phyloP scores from a whole-genome alignment of 352 stramenopile species.

The Phytopythium chamaehyphon region DNA sequence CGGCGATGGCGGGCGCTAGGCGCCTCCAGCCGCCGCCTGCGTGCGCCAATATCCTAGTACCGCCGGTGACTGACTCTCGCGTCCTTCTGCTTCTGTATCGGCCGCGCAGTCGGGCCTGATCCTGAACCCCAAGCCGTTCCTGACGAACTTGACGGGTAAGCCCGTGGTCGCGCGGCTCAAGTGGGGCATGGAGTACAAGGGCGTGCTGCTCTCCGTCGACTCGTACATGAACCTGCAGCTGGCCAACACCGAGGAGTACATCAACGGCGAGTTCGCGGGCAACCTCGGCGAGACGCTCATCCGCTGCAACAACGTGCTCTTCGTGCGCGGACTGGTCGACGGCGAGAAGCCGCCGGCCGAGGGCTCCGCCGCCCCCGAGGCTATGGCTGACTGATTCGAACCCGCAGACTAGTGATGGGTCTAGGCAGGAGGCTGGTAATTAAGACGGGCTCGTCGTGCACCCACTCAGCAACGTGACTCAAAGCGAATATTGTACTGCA shows the following conservation, averaged over 20 bases:
- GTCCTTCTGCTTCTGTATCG: conserved; percentile 2
- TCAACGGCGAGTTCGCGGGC: conserved; percentile 96
- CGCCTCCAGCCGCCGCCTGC: no score
- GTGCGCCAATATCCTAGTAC: conserved; percentile 2
- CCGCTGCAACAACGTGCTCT: conserved; percentile 99
- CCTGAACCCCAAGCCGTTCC: conserved; percentile 95
- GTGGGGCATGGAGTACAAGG: conserved; percentile 99
- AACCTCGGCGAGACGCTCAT: conserved; percentile 98
- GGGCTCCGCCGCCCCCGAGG: conserved; percentile 27
- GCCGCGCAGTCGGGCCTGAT: conserved; percentile 76
- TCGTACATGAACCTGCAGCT: conserved; percentile 99
- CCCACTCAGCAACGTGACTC: no score
- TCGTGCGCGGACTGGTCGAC: conserved; percentile 87
- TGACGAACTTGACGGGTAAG: conserved; percentile 94
- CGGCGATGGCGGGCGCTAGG: no score
- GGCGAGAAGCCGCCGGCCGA: conserved; percentile 59
- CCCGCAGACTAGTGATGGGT: conserved; percentile 14
- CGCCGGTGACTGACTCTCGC: conserved; percentile 5
- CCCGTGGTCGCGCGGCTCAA: conserved; percentile 97
- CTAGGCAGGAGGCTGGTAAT: conserved; percentile 5
- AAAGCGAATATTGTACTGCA: no score
- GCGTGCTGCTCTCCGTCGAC: conserved; percentile 92
- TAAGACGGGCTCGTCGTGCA: no score
- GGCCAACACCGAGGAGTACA: conserved; percentile 95
- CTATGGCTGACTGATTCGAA: conserved; percentile 28